These are phyloP conservation scores for Phaeomoniella chlamydospora DNA, from an alignment of 2,329 filamentous ascomycete genomes.

Conservation along the genomic window DNA sequence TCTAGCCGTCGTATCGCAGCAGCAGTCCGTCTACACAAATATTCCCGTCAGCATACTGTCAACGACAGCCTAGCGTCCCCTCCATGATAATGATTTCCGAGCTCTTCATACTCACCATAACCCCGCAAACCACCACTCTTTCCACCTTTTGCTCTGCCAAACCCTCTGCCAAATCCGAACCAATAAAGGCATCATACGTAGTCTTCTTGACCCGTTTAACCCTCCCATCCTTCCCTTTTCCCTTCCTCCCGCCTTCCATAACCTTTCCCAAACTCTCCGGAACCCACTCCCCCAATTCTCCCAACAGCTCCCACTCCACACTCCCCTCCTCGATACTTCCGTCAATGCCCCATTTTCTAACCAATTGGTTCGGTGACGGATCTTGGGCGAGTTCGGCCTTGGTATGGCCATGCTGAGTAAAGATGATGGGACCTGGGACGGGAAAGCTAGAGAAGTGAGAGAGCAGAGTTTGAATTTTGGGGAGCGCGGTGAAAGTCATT, in stretches of 20 bases:
- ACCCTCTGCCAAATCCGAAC: constrained; percentile 15
- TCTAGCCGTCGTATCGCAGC: constrained; percentile 23
- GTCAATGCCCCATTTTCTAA: constrained; percentile 21
- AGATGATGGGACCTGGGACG: constrained; percentile 16
- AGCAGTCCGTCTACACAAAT: constrained; percentile 21
- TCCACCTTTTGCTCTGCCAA: constrained; percentile 14
- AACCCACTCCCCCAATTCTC: constrained; percentile 9
- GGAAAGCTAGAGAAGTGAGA: constrained; percentile 12
- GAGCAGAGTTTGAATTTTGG: constrained; percentile 19
- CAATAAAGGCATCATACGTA: constrained; percentile 26
- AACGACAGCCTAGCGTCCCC: too few relatives aligned
- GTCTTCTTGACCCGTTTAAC: constrained; percentile 18
- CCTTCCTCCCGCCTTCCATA: constrained; percentile 15
- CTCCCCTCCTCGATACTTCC: constrained; percentile 18
- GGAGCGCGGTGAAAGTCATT: constrained; percentile 18
- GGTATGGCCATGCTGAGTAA: constrained; percentile 25
- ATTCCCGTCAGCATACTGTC: too few relatives aligned
- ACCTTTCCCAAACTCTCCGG: constrained; percentile 16
- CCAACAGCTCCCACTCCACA: constrained; percentile 18
- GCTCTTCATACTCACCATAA: too few relatives aligned
- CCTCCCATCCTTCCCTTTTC: constrained; percentile 18
- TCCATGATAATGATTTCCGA: too few relatives aligned
- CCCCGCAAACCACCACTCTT: constrained; percentile 22
- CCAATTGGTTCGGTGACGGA: constrained; percentile 21
- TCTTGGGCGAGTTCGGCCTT: constrained; percentile 15